Evolutionary conservation across 176 grass and related monocot genomes (phyloP).

Genomic region (Luzula sylvatica): DNA sequence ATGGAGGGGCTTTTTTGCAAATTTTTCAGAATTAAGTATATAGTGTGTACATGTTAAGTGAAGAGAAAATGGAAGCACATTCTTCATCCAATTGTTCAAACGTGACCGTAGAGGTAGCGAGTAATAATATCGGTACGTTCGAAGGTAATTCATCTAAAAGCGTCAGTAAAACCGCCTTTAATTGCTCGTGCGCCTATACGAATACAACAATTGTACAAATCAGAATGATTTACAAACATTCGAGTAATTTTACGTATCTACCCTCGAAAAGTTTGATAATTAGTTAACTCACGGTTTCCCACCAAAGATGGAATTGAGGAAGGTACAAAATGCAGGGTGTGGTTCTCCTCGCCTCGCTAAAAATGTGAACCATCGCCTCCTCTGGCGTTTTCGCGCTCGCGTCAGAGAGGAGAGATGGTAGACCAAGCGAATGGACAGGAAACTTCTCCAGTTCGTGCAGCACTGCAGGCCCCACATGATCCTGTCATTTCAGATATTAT

Average conservation of each 20-base stretch:
- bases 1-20: no score
- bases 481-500: slow-evolving; percentile 28
- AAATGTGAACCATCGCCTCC: slow-evolving; percentile 98
- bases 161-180: slow-evolving; percentile 82
- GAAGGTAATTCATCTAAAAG: slow-evolving; percentile 88
- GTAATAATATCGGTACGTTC: slow-evolving; percentile 76
- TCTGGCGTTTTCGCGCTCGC: slow-evolving; percentile 98
- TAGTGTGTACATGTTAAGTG: slow-evolving; percentile 61
- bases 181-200: slow-evolving; percentile 82
- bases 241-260: no score
- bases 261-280: no score
- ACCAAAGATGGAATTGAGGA: slow-evolving; percentile 99
- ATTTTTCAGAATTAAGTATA: slow-evolving; percentile 18
- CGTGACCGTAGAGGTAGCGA: slow-evolving; percentile 69
- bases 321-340: slow-evolving; percentile 93
- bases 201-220: slow-evolving; percentile 3
- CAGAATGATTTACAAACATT: neutral
- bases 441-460: slow-evolving; percentile 99
- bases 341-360: slow-evolving; percentile 97
- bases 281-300: slow-evolving; percentile 82
- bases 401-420: slow-evolving; percentile 97
- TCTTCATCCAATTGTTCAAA: slow-evolving; percentile 69
- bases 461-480: slow-evolving; percentile 96
- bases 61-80: slow-evolving; percentile 83
- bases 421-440: slow-evolving; percentile 83